These are phyloP conservation scores for Penicillium sp. DNA, from an alignment of 2,329 filamentous ascomycete genomes.

Conservation along the genomic window DNA sequence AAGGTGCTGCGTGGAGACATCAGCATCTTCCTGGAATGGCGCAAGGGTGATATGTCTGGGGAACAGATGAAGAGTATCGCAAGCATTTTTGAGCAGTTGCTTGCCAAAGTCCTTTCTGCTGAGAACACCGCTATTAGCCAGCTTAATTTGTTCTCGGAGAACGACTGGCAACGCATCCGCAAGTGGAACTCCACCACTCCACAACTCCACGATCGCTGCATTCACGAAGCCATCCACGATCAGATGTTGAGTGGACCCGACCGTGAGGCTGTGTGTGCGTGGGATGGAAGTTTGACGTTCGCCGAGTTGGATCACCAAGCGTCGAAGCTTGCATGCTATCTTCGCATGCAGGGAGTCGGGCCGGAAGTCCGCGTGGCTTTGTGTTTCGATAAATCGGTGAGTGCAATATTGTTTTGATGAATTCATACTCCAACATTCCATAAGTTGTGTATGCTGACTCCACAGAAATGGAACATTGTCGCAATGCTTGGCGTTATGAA, in stretches of 20 bases:
- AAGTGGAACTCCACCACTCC: slow-evolving; percentile 53
- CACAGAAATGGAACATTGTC: slow-evolving; percentile 44
- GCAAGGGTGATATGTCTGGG: slow-evolving; percentile 38
- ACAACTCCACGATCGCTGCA: slow-evolving; percentile 40
- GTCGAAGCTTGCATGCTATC: slow-evolving; percentile 38
- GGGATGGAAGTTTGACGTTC: slow-evolving; percentile 44
- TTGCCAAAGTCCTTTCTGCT: slow-evolving; percentile 49
- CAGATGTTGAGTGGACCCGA: slow-evolving; percentile 38
- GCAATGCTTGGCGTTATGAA: slow-evolving; percentile 45
- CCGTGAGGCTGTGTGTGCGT: slow-evolving; percentile 38
- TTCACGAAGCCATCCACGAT: slow-evolving; percentile 41
- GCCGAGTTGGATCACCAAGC: slow-evolving; percentile 39
- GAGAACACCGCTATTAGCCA: slow-evolving; percentile 47
- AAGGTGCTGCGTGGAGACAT: slow-evolving; percentile 37
- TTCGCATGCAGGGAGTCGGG: slow-evolving; percentile 43
- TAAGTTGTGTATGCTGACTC: slow-evolving; percentile 11
- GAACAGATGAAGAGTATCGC: slow-evolving; percentile 49
- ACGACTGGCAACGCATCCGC: slow-evolving; percentile 56
- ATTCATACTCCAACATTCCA: not conserved
- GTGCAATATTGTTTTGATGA: slow-evolving; percentile 9
- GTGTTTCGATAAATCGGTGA: slow-evolving; percentile 46
- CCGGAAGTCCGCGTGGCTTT: slow-evolving; percentile 39
- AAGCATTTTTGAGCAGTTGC: slow-evolving; percentile 55
- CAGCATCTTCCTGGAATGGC: slow-evolving; percentile 42
- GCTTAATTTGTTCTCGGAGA: slow-evolving; percentile 56